phyloP scores from a whole-genome alignment of 495 filamentous ascomycete genomes.

The Sordaria brevicollis region DNA sequence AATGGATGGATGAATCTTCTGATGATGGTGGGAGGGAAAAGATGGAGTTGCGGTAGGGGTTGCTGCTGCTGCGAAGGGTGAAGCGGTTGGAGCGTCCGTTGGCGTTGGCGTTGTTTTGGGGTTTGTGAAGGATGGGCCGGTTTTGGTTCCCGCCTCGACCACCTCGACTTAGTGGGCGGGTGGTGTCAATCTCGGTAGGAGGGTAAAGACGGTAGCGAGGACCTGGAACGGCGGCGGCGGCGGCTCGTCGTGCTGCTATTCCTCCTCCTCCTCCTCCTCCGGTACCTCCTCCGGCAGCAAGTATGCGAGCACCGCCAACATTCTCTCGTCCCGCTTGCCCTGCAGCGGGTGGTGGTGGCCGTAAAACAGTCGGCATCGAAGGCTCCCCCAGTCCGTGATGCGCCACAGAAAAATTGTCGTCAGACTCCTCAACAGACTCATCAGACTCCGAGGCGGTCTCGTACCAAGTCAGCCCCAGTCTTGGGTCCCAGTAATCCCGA shows the following conservation, averaged over 20 bases:
- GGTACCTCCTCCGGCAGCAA: too few relatives aligned
- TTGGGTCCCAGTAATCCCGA: background rate
- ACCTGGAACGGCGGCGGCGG: background rate
- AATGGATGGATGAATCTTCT: background rate
- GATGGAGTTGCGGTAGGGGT: background rate
- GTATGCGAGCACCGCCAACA: background rate
- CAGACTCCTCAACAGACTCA: background rate
- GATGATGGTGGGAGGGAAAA: background rate
- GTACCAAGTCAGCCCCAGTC: slow-evolving; percentile 8
- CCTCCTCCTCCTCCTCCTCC: too few relatives aligned
- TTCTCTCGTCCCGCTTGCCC: background rate
- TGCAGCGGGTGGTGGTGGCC: background rate
- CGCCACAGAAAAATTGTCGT: background rate
- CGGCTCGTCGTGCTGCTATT: background rate
- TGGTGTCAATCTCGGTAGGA: background rate
- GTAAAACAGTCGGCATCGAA: background rate
- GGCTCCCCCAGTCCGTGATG: background rate
- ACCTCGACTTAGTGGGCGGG: background rate
- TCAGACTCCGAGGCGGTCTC: slow-evolving; percentile 2
- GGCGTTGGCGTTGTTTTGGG: background rate
- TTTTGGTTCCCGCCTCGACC: background rate
- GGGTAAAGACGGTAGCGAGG: background rate
- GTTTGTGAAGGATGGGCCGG: background rate
- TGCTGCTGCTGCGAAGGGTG: background rate
- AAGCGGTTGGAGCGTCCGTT: background rate